phyloP scores from a whole-genome alignment of 2,329 filamentous ascomycete species.

The Talaromyces sp. region DNA sequence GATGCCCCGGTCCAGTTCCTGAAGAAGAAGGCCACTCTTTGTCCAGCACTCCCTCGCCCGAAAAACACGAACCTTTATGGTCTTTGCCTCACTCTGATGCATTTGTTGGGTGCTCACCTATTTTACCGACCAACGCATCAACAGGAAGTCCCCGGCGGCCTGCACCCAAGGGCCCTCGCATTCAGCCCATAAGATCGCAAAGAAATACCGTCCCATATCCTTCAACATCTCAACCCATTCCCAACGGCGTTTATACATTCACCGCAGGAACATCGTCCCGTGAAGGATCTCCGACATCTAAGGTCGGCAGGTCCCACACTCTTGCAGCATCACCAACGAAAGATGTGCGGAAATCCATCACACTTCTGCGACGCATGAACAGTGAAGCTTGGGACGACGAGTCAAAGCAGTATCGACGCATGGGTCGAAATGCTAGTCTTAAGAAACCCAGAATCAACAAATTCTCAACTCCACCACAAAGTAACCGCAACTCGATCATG shows the following conservation, averaged over 20 bases:
- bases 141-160: slow-evolving; percentile 28
- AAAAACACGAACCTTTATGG: slow-evolving; percentile 23
- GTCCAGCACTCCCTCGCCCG: slow-evolving; percentile 26
- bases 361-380: slow-evolving; percentile 22
- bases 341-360: slow-evolving; percentile 23
- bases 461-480: slow-evolving; percentile 1
- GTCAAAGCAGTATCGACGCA: slow-evolving; percentile 9
- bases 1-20: slow-evolving; percentile 16
- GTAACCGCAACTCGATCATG: slow-evolving; percentile 14
- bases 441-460: not conserved
- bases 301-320: slow-evolving; percentile 13
- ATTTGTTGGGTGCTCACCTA: slow-evolving; percentile 17
- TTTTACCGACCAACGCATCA: slow-evolving; percentile 19
- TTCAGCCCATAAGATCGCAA: slow-evolving; percentile 19
- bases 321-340: slow-evolving; percentile 12
- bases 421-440: slow-evolving; percentile 9
- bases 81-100: slow-evolving; percentile 16
- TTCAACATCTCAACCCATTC: not conserved
- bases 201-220: slow-evolving; percentile 16
- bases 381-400: slow-evolving; percentile 16
- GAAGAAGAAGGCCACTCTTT: slow-evolving; percentile 11
- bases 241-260: not conserved
- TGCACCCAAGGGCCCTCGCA: slow-evolving; percentile 29
- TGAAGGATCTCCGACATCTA: slow-evolving; percentile 8
- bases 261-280: not conserved